Conservation (phyloP, 768 basidiomycete genomes). For the Russula earlei region DNA sequence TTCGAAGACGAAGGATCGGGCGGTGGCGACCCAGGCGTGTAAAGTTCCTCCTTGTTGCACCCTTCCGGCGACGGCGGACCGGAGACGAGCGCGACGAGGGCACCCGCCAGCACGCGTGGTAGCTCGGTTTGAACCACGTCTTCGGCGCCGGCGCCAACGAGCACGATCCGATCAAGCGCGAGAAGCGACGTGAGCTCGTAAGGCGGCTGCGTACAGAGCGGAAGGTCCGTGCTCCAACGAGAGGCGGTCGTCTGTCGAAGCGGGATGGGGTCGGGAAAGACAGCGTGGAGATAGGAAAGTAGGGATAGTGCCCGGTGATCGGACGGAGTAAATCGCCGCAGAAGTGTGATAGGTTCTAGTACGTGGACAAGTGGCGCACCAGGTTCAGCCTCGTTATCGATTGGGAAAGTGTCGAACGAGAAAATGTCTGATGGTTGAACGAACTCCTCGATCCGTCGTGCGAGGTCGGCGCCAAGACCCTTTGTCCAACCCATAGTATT, state of each 20-base stretch:
- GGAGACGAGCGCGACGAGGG: constrained; percentile 66
- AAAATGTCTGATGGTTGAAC: constrained; percentile 54
- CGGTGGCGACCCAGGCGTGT: constrained; percentile 42
- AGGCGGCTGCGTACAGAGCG: constrained; percentile 60
- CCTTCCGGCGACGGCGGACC: neutral
- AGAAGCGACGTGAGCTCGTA: constrained; percentile 55
- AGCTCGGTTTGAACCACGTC: constrained; percentile 70
- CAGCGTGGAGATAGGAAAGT: constrained; percentile 69
- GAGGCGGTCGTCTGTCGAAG: constrained; percentile 27
- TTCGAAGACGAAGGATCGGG: constrained; percentile 53
- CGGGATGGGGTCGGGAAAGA: constrained; percentile 25
- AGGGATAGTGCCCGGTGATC: constrained; percentile 64
- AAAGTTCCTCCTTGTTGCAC: constrained; percentile 33
- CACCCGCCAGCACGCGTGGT: constrained; percentile 63
- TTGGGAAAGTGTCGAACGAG: constrained; percentile 29
- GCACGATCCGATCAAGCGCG: constrained; percentile 53
- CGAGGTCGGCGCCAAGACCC: constrained; percentile 81
- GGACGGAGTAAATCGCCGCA: constrained; percentile 42
- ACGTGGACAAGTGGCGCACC: constrained; percentile 29
- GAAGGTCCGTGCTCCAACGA: constrained; percentile 57
- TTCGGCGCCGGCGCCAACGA: constrained; percentile 68
- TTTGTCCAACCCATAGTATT: constrained; percentile 98
- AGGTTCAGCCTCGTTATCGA: neutral
- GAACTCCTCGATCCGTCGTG: constrained; percentile 56
- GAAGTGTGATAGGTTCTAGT: constrained; percentile 38